Percentiles rank a stretch among this genome's conserved stretches.
phyloP scores from a whole-genome alignment of 805 yeast species.

The Wickerhamiella sergipiensis region DNA sequence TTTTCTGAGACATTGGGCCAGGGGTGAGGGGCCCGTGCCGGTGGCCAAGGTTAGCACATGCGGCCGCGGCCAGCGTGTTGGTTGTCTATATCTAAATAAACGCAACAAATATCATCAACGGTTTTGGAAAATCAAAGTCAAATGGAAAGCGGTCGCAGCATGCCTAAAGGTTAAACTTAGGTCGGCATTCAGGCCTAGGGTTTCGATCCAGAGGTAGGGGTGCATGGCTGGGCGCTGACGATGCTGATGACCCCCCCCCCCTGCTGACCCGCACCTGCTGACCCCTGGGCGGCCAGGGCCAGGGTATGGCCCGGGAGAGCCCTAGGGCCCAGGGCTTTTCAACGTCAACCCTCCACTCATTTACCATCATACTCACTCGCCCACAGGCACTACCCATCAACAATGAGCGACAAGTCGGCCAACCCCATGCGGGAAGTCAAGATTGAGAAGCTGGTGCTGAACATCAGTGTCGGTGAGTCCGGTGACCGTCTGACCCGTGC shows the following conservation, averaged over 20 bases:
- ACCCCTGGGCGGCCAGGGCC: too few species aligned
- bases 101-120: too few species aligned
- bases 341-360: neutral
- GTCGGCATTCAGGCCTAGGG: too few species aligned
- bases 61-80: too few species aligned
- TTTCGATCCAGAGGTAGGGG: too few species aligned
- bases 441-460: constrained; percentile 98
- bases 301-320: neutral
- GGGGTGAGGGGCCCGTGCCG: neutral
- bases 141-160: too few species aligned
- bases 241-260: too few species aligned
- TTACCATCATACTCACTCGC: neutral
- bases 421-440: constrained; percentile 98
- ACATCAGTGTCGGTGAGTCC: constrained; percentile 99
- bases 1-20: neutral
- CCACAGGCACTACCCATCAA: constrained; percentile 1
- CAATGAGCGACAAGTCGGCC: constrained; percentile 26
- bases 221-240: too few species aligned
- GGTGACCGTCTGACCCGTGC: constrained; percentile 99
- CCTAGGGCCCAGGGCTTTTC: constrained; percentile 1
- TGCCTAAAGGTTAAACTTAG: too few species aligned
- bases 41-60: too few species aligned
- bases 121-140: too few species aligned
- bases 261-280: neutral
- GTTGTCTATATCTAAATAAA: too few species aligned